Evolutionary conservation across 2,329 filamentous ascomycete species (phyloP).

Genomic region (Aspergillus uvarum): DNA sequence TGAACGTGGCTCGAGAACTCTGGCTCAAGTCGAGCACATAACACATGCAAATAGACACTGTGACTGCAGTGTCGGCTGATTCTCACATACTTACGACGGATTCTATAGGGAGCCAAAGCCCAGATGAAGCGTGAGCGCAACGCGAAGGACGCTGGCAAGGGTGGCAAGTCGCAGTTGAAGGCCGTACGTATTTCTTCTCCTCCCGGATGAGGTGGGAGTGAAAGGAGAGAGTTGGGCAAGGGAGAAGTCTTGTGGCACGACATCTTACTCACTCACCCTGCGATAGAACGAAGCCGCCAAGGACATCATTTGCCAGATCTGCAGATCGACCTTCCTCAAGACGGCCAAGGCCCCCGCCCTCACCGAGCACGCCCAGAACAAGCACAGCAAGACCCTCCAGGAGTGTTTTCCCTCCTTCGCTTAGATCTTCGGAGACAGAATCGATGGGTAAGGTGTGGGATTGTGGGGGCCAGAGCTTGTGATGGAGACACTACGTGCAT

Average conservation of each 20-base stretch:
- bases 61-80: neutral
- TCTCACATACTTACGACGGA: conserved; percentile 5
- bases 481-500: neutral
- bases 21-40: neutral
- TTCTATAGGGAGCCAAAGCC: conserved; percentile 58
- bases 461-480: neutral
- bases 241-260: neutral
- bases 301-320: conserved; percentile 73
- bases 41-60: neutral
- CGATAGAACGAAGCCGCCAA: conserved; percentile 68
- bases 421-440: conserved; percentile 13
- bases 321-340: conserved; percentile 77
- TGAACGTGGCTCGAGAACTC: too few relatives aligned
- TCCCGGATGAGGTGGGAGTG: neutral
- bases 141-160: conserved; percentile 57
- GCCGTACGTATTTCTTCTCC: conserved; percentile 49
- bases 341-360: conserved; percentile 72
- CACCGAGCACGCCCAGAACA: conserved; percentile 70
- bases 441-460: neutral
- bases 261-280: neutral
- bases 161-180: conserved; percentile 66
- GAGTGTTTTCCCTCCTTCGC: conserved; percentile 65
- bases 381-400: conserved; percentile 69
- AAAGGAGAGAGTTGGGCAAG: neutral
- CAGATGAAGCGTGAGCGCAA: conserved; percentile 72